Base-by-base conservation (phyloP, 2,329 filamentous ascomycete species). In the Fragosphaeria purpurea region DNA sequence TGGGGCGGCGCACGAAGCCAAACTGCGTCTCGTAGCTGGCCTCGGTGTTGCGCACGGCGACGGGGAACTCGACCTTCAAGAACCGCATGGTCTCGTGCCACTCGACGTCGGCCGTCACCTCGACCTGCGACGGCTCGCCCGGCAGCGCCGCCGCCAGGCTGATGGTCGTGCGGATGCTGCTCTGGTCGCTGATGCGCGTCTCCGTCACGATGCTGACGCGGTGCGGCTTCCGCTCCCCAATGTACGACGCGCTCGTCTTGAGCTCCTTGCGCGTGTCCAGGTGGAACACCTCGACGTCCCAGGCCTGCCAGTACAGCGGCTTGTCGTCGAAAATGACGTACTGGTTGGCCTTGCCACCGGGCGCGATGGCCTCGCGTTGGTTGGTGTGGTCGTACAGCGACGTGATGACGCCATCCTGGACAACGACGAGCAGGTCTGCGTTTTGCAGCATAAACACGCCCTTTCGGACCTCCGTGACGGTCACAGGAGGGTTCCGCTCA, bases 11-110 rank as follows among this genome's bases (percentile, higher is more conserved):
- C 55, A 93, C 83, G 58, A 96, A 81, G 59, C 91, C 91, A 62
- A 88, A 97, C 61, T 95, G 90, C 7, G 88, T 95, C 67, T 98
- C 93, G 65, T 98, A 98, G 10, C 83, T 87, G 35, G 93, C 93
- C 67, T 96, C 89, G 0, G 85, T 95, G 67, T 91, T 96, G 58
- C 82, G 80, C 56, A 97, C 77, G 61, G 94, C 85, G 55, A 96
- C 90, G 0, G 93, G 91, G 69, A 98, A 98, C 65, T 98, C 93
- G 47, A 97, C 91, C 74, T 98, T 98, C 62, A 98, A 78, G 75
- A 97, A 97, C 64, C 93, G 95, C 85, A 93, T 96, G 10, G 82
- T 88, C 67, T 98, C 93, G 58, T 85, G 86, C 93, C 93, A 98
- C 63, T 96, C 88, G n/a, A 97, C 87, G 58, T 94, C 88, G 47